Evolutionary conservation across 1,284 basidiomycete species (phyloP).

Genomic region (Malassezia caprae): DNA sequence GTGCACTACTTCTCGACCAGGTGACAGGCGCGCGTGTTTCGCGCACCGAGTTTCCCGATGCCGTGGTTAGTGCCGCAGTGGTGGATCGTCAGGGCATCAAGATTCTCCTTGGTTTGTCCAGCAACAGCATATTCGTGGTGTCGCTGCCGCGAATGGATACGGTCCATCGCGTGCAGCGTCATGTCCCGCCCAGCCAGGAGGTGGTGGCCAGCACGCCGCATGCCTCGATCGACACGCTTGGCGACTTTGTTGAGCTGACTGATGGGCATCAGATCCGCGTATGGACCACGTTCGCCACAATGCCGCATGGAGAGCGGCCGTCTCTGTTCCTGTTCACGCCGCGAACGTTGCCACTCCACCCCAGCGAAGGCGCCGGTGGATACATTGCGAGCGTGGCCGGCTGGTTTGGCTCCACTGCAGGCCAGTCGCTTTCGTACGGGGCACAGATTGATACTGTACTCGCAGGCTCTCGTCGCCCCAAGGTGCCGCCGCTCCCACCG

Average conservation of each 20-base stretch:
- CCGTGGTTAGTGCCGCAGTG: slow-evolving; percentile 24
- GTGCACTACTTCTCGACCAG: slow-evolving; percentile 17
- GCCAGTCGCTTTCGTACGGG: slow-evolving; percentile 24
- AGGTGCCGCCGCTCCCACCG: slow-evolving; percentile 22
- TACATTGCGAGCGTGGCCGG: slow-evolving; percentile 31
- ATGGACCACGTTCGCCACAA: slow-evolving; percentile 34
- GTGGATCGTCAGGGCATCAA: slow-evolving; percentile 25
- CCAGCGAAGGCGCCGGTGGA: slow-evolving; percentile 27
- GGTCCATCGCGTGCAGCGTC: slow-evolving; percentile 32
- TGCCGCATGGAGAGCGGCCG: slow-evolving; percentile 29
- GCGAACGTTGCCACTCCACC: slow-evolving; percentile 27
- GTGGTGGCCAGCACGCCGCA: background rate
- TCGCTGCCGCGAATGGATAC: slow-evolving; percentile 31
- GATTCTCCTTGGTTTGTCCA: slow-evolving; percentile 24
- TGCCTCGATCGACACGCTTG: slow-evolving; percentile 26
- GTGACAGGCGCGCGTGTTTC: slow-evolving; percentile 28
- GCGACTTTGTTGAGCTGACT: slow-evolving; percentile 37
- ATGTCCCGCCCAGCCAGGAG: slow-evolving; percentile 27
- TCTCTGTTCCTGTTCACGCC: slow-evolving; percentile 24
- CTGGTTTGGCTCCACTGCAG: slow-evolving; percentile 31
- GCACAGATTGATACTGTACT: slow-evolving; percentile 29
- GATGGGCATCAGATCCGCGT: slow-evolving; percentile 36
- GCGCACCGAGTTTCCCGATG: slow-evolving; percentile 27
- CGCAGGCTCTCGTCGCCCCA: slow-evolving; percentile 27
- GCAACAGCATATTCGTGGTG: slow-evolving; percentile 27